Evolutionary conservation across 2,329 filamentous ascomycete species (phyloP), one percentile per base, ranked within the genome.

Genomic region (Atkinsonella hypoxylon): DNA sequence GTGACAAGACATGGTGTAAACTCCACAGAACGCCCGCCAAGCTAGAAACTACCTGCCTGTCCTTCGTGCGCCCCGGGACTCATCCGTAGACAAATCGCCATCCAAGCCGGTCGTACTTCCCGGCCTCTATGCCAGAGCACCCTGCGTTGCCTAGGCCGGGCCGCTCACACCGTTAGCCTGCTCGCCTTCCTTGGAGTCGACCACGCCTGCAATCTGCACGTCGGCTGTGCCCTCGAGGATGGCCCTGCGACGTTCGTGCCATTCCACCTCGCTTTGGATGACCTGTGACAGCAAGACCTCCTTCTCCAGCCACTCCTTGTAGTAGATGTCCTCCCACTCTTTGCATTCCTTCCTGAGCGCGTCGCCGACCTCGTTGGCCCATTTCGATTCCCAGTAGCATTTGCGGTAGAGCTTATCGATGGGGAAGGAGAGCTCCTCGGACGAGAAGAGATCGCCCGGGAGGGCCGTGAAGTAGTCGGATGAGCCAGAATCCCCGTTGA

Each of bases 221-320:
- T 76, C 70, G 1, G 68, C 71, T 3, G 66, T 66, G 10, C 72
- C 73, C 2, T 68, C 70, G 20, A 82, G 67, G 5, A 83, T 76
- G 4, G 73, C 72, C 58, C 75, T 68, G 40, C 79, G 74, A 48
- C 80, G 72, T 51, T 75, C 70, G 57, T 82, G 78, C 69, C 83
- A 82, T 63, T 83, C 80, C 34, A 79, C 73, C 63, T 91, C 87
- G 59, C 72, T 75, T 59, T 76, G 67, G 57, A 88, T 75, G 32
- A 85, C 76, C 61, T 89, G 87, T 51, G 87, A 79, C n/a, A 93
- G 67, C 17, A 91, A 66, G 31, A 87, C 75, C 66, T 93, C 87
- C 66, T 91, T 91, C 66, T 87, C 81, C 13, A 81, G 70, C 87
- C 87, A 93, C 62, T 89, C 85, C 54, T 81, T 75, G 63, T 79